Evolutionary conservation across 345 rosid genomes (phyloP), one percentile per base, ranked within the genome.

Genomic region (Syzygium grande): DNA sequence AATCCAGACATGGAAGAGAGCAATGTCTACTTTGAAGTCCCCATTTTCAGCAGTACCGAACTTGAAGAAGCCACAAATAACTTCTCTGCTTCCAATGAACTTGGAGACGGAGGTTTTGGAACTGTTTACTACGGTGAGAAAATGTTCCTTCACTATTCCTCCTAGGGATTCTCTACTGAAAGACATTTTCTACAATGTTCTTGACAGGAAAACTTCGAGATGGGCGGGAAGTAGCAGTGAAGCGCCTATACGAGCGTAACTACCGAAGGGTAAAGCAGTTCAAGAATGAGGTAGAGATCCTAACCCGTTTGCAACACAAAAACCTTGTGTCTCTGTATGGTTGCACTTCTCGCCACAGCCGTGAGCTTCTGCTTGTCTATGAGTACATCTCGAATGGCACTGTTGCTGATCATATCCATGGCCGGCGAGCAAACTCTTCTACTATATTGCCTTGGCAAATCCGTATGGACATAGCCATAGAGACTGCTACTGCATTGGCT

Each of bases 51-150:
- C 68, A 91, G 91, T 14, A 51, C 51, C 13, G 95, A 94, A 88
- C 96, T 94, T 86, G 90, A 92, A 86, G 88, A 91, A 89, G 94
- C 95, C 52, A 93, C 96, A 34, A 65, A 90, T 84, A 88, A 92
- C 89, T 93, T 94, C 86, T 90, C 89, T 25, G 51, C 80, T 84
- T 92, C 91, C 1, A 92, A 90, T 84, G 88, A 90, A 87, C 91
- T 95, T 51, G 95, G 95, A 85, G 93, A 92, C 86, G 96, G 97
- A 79, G 97, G 97, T 38, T 94, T 90, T 86, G 97, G 97, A 68
- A 91, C 94, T 29, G 97, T 95, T 0, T 94, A 92, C 88, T 85
- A 91, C 54, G 97, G 96, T 95, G 88, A 92, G 90, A 89, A 41
- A 9, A 86, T 84, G 56, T 86, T 19, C 49, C 30, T 41, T 6